Base-by-base conservation (phyloP, 495 filamentous ascomycete genomes). In the Penicillium atrosanguineum region DNA sequence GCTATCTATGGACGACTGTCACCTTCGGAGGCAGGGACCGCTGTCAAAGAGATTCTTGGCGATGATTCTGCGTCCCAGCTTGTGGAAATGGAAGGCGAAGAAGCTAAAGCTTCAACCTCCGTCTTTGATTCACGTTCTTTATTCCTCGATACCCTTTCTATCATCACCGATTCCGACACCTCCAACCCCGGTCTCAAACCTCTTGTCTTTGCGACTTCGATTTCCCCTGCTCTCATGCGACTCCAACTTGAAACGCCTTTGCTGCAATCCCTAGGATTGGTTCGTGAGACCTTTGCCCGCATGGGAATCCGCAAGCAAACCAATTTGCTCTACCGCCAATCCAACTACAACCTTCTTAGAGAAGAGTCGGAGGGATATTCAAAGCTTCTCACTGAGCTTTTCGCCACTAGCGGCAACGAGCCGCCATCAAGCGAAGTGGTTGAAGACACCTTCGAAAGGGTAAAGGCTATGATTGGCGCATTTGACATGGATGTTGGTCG, bases 351-450 rank as follows among this genome's bases (percentile, higher is more conserved):
- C 61, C 76, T 99, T 3, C 75, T 99, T 16, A 83, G 95, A 28
- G 95, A 99, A 75, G 95, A 99, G 69, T 88, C 90, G 0, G 95
- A 99, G 69, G 95, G 95, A 28, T 99, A 92, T 62, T 87, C 81
- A 15, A 96, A 96, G 69, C 79, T 96, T 18, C 74, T 91, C 9
- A 94, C 90, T 0, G 91, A 96, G 65, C 84, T 94, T 28, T 95
- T 93, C 62, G 91, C 88, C 7, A 90, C 88, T 0, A 87, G 83
- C 59, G 79, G 77, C 53, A 83, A 77, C 55, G 80, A 81, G 50
- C 76, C 79, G 12, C 81, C 82, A 12, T 81, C 81, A 4, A 77
- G 79, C 44, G 85, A 88, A 53, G 77, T 83, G 23, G 85, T 87
- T 3, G 79, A 80, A 42, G 81, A 87, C 52, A 87, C 88, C 0